These are phyloP conservation scores for Beta lomatogona DNA, from an alignment of 179 eudicot species.

Conservation along the genomic window DNA sequence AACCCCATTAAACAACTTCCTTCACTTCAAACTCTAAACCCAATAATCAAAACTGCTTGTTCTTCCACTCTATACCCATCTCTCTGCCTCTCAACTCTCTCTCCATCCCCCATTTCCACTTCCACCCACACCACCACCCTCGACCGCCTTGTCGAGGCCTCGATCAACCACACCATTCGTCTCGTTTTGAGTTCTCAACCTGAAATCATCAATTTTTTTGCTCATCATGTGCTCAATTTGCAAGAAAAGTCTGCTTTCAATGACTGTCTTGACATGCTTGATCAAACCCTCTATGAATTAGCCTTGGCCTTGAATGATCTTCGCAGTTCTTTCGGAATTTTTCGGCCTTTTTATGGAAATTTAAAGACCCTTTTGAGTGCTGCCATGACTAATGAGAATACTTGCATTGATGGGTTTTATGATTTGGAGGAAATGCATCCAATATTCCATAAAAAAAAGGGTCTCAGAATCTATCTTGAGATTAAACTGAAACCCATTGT, in stretches of 20 bases:
- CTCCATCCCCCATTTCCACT: background rate
- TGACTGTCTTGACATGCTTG: conserved; percentile 59
- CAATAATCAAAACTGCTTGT: conserved; percentile 44
- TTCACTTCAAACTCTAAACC: conserved; percentile 13
- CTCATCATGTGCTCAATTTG: conserved; percentile 19
- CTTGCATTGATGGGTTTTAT: conserved; percentile 66
- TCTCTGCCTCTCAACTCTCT: conserved; percentile 43
- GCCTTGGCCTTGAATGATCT: conserved; percentile 37
- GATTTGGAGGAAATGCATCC: conserved; percentile 33
- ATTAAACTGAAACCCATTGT: conserved; percentile 49
- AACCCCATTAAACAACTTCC: conserved; percentile 1
- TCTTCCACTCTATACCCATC: conserved; percentile 44
- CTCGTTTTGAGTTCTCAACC: conserved; percentile 20
- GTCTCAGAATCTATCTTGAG: conserved; percentile 40
- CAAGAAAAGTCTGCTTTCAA: conserved; percentile 43
- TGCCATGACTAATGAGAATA: conserved; percentile 72
- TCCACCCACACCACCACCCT: conserved; percentile 15
- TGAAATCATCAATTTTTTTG: conserved; percentile 25
- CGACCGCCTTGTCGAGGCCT: conserved; percentile 28
- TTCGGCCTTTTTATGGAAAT: conserved; percentile 31
- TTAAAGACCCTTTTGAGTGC: conserved; percentile 68
- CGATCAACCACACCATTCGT: conserved; percentile 38
- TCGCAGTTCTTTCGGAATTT: background rate
- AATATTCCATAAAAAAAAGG: conserved; percentile 14
- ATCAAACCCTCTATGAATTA: conserved; percentile 62